Percentiles rank a stretch among this genome's conserved stretches.
Evolutionary conservation across 148 eudicot genomes (phyloP).

Genomic region (Agrostemma githago): DNA sequence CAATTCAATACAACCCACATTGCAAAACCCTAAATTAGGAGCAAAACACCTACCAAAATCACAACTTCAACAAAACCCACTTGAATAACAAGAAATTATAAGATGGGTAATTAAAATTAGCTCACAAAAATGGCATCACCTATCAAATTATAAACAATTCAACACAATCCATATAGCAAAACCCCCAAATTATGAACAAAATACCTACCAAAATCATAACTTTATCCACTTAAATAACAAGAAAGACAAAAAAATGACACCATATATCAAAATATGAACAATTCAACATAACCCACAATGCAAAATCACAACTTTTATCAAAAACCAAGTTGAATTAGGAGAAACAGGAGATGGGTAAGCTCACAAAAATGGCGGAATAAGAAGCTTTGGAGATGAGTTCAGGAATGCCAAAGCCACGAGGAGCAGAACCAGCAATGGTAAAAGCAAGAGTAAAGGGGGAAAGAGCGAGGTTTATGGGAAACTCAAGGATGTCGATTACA

Average conservation of each 20-base stretch:
- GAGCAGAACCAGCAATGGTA: slow-evolving; percentile 79
- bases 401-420: slow-evolving; percentile 82
- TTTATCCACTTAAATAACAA: no score
- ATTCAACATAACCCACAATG: not conserved
- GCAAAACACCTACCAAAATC: not conserved
- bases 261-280: not conserved
- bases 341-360: not conserved
- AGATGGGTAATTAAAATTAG: no score
- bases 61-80: slow-evolving; percentile 4
- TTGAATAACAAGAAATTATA: not conserved
- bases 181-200: not conserved
- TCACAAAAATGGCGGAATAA: slow-evolving; percentile 64
- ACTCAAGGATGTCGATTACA: slow-evolving; percentile 46
- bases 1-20: not conserved
- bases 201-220: no score
- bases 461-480: slow-evolving; percentile 57
- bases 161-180: not conserved
- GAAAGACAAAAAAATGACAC: no score
- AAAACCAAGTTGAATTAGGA: slow-evolving; percentile 2
- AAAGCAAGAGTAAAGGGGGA: slow-evolving; percentile 73
- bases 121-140: no score
- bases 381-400: slow-evolving; percentile 77
- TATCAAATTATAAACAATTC: no score
- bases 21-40: slow-evolving; percentile 1
- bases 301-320: not conserved